Conservation (phyloP, 169 alveolate species). For the Toxoplasma gondii region DNA sequence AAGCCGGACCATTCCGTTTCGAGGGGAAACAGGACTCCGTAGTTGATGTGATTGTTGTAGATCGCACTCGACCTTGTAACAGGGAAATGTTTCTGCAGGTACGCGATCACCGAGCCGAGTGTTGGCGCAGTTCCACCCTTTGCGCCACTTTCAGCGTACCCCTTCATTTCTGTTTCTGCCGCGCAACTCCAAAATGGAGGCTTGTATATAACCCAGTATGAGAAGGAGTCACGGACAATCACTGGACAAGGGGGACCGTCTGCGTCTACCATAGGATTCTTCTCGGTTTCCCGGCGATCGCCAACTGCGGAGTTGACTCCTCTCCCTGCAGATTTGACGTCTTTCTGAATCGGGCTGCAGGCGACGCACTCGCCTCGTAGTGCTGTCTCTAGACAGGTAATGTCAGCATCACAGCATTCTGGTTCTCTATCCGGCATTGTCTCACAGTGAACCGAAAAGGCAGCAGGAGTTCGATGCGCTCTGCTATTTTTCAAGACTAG, state of each 20-base stretch:
- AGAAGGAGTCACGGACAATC: conserved; percentile 15
- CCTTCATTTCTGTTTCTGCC: background rate
- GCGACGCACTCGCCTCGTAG: background rate
- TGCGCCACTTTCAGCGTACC: background rate
- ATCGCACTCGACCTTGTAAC: background rate
- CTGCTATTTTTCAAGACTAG: background rate
- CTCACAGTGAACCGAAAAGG: conserved; percentile 31
- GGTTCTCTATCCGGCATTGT: background rate
- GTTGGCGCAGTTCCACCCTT: background rate
- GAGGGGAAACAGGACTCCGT: background rate
- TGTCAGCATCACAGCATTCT: background rate
- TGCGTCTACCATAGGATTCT: background rate
- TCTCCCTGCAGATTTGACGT: background rate
- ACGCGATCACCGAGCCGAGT: conserved; percentile 15
- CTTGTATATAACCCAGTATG: conserved; percentile 30
- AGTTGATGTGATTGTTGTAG: background rate
- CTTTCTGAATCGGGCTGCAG: background rate
- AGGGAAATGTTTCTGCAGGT: conserved; percentile 11
- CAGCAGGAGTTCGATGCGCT: conserved; percentile 21
- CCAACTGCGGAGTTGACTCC: background rate
- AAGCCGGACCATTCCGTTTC: conserved; percentile 24
- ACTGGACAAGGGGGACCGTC: background rate
- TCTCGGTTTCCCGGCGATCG: background rate
- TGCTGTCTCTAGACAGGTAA: background rate
- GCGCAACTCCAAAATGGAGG: conserved; percentile 25